phyloP scores from a whole-genome alignment of 768 basidiomycete species.

The Lactarius sp. region DNA sequence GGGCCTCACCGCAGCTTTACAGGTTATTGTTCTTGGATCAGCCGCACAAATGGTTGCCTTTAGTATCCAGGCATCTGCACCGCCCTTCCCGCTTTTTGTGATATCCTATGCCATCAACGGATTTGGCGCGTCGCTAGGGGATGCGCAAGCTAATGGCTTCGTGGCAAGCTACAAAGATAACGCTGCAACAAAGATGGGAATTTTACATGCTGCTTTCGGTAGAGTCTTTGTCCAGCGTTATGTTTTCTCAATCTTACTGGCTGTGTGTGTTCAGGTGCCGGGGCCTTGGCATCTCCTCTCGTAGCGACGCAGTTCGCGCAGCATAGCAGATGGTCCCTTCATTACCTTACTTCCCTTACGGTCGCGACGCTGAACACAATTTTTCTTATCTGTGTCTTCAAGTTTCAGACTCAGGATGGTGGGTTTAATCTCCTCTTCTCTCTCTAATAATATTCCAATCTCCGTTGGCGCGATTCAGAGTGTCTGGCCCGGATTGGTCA shows the following conservation, averaged over 20 bases:
- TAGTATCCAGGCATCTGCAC: slow-evolving; percentile 47
- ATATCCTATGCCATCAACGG: slow-evolving; percentile 45
- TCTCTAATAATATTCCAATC: neutral
- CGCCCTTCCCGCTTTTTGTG: slow-evolving; percentile 61
- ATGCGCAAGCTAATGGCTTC: slow-evolving; percentile 69
- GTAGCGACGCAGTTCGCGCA: slow-evolving; percentile 78
- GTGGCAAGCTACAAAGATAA: slow-evolving; percentile 56
- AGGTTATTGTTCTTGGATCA: slow-evolving; percentile 45
- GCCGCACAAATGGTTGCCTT: slow-evolving; percentile 50
- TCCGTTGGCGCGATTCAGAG: slow-evolving; percentile 35
- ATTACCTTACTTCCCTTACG: slow-evolving; percentile 67
- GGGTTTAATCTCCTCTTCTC: slow-evolving; percentile 18
- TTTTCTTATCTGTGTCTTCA: slow-evolving; percentile 54
- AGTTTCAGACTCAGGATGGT: slow-evolving; percentile 70
- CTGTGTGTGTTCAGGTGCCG: slow-evolving; percentile 42
- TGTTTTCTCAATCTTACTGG: neutral
- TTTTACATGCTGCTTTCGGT: slow-evolving; percentile 66
- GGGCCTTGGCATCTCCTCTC: slow-evolving; percentile 65
- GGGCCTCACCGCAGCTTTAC: neutral
- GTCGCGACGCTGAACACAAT: slow-evolving; percentile 55
- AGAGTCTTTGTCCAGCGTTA: neutral
- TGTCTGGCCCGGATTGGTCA: slow-evolving; percentile 53
- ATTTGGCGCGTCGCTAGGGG: slow-evolving; percentile 49
- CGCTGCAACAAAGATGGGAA: slow-evolving; percentile 59
- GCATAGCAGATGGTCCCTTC: slow-evolving; percentile 64